Percentiles rank a stretch among this genome's conserved stretches.
phyloP scores from a whole-genome alignment of 2,329 filamentous ascomycete genomes.

The Byssothecium circinans region DNA sequence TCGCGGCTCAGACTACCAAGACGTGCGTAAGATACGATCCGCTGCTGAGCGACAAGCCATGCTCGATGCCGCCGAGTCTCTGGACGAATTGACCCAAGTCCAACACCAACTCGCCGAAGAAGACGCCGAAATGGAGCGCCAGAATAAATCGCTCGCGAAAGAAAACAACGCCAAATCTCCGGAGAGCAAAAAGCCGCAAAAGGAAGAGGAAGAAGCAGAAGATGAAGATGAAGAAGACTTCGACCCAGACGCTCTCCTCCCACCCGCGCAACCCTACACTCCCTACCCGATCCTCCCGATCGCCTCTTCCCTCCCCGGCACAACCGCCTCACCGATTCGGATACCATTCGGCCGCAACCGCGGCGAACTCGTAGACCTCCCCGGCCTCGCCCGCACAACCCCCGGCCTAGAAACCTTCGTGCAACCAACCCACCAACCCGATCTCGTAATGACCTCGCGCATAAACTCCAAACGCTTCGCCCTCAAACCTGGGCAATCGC shows the following conservation, averaged over 20 bases:
- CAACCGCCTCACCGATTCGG: slow-evolving; percentile 91
- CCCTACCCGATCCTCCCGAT: slow-evolving; percentile 83
- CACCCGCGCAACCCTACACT: slow-evolving; percentile 71
- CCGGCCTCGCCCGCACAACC: slow-evolving; percentile 73
- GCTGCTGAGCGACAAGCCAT: slow-evolving; percentile 37
- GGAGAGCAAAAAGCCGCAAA: slow-evolving; percentile 11
- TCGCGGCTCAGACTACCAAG: slow-evolving; percentile 41
- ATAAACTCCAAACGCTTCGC: slow-evolving; percentile 71
- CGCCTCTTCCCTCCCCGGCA: slow-evolving; percentile 84
- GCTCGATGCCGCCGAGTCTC: slow-evolving; percentile 27
- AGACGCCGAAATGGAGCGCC: slow-evolving; percentile 31
- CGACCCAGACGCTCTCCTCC: slow-evolving; percentile 61
- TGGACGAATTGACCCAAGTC: slow-evolving; percentile 27
- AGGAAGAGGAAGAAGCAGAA: slow-evolving; percentile 19
- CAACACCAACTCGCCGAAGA: slow-evolving; percentile 38
- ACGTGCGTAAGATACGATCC: slow-evolving; percentile 38
- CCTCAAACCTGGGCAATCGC: slow-evolving; percentile 74
- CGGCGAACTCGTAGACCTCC: slow-evolving; percentile 91
- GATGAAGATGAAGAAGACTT: slow-evolving; percentile 29
- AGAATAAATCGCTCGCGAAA: slow-evolving; percentile 17
- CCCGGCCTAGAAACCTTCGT: slow-evolving; percentile 69
- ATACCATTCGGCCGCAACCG: slow-evolving; percentile 83
- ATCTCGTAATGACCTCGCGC: slow-evolving; percentile 77
- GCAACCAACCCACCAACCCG: slow-evolving; percentile 62
- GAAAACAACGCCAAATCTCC: slow-evolving; percentile 13